phyloP scores from a whole-genome alignment of 2,329 filamentous ascomycete species.

The Fusarium annulatum region DNA sequence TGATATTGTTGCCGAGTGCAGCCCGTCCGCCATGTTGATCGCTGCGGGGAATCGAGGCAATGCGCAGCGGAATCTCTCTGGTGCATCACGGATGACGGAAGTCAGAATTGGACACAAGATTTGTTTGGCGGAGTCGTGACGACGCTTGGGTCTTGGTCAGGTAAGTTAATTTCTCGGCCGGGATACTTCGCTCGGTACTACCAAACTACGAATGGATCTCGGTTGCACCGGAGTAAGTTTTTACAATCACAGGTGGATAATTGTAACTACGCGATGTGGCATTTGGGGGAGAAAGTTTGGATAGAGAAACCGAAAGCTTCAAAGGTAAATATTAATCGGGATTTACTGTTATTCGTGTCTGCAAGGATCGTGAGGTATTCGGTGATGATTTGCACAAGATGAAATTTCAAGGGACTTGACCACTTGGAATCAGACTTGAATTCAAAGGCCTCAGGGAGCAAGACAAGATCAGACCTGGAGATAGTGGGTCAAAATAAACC shows the following conservation, averaged over 20 bases:
- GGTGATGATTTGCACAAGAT: neutral
- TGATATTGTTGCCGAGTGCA: slow-evolving; percentile 13
- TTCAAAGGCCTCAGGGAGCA: neutral
- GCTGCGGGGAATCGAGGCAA: slow-evolving; percentile 5
- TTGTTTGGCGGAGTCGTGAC: slow-evolving; percentile 28
- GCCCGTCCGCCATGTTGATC: slow-evolving; percentile 1
- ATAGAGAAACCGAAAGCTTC: neutral
- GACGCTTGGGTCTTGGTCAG: neutral
- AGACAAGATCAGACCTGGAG: no score
- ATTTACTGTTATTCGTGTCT: neutral
- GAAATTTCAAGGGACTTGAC: neutral
- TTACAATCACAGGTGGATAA: neutral
- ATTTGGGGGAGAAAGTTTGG: neutral
- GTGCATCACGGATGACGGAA: slow-evolving; percentile 14
- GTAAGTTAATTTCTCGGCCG: neutral
- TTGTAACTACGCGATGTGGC: neutral
- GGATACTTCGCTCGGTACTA: neutral
- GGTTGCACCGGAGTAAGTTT: slow-evolving; percentile 14
- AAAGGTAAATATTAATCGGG: neutral
- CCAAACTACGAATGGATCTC: slow-evolving; percentile 1
- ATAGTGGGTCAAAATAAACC: no score
- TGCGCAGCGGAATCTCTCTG: slow-evolving; percentile 8
- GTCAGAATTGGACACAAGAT: neutral
- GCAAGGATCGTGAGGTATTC: neutral
- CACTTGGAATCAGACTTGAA: neutral